phyloP scores from a whole-genome alignment of 495 filamentous ascomycete genomes.

The Corynascus novoguineensis region DNA sequence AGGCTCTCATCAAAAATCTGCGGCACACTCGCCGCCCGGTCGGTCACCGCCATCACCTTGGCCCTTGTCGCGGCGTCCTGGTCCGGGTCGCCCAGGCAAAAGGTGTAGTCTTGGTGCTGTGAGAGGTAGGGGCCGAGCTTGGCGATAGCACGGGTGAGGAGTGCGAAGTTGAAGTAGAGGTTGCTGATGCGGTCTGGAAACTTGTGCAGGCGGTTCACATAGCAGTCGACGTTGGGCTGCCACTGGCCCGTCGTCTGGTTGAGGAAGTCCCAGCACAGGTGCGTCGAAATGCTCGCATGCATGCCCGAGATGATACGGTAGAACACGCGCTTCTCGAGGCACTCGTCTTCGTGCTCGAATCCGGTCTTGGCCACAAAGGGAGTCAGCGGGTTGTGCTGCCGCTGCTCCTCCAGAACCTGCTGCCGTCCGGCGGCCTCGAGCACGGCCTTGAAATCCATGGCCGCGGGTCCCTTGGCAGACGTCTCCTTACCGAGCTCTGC shows the following conservation, averaged over 20 bases:
- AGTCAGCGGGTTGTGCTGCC: constrained; percentile 45
- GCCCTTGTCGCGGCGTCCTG: constrained; percentile 75
- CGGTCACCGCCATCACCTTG: constrained; percentile 68
- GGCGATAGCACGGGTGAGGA: constrained; percentile 80
- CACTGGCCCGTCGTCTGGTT: constrained; percentile 93
- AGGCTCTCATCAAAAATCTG: constrained; percentile 87
- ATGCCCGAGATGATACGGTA: constrained; percentile 92
- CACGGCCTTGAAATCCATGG: constrained; percentile 76
- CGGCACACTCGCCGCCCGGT: constrained; percentile 58
- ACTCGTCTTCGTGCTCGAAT: constrained; percentile 78
- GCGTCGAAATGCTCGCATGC: constrained; percentile 94
- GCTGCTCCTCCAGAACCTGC: constrained; percentile 47
- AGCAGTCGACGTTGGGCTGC: constrained; percentile 89
- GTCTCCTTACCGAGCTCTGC: constrained; percentile 38
- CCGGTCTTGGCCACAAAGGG: constrained; percentile 48
- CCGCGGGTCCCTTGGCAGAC: constrained; percentile 55
- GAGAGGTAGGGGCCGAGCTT: constrained; percentile 81
- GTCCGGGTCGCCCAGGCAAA: constrained; percentile 76
- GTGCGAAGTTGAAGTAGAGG: constrained; percentile 97
- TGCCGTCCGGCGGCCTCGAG: constrained; percentile 67
- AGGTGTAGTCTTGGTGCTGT: constrained; percentile 62
- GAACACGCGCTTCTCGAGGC: constrained; percentile 95
- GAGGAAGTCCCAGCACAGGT: constrained; percentile 93
- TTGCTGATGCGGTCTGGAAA: constrained; percentile 92
- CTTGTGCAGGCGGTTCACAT: constrained; percentile 71